These are phyloP conservation scores for Alternaria gaisen DNA, from an alignment of 2,329 filamentous ascomycete species.

Conservation along the genomic window DNA sequence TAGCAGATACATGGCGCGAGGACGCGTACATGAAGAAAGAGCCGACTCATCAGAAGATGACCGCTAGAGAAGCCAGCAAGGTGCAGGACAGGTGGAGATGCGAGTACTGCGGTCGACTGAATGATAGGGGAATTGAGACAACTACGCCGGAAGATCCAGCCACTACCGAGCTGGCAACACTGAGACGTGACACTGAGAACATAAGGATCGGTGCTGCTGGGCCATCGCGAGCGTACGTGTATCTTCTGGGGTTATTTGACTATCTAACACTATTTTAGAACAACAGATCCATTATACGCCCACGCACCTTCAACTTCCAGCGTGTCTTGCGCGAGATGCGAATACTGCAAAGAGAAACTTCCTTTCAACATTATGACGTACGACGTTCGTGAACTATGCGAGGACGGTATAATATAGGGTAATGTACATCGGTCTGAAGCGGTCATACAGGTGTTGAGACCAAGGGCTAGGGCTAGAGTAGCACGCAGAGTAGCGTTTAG, in stretches of 20 bases:
- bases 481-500: not conserved
- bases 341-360: not conserved
- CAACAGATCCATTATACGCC: not conserved
- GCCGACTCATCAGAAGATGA: not conserved
- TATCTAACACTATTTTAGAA: not conserved
- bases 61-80: not conserved
- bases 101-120: constrained; percentile 13
- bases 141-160: not conserved
- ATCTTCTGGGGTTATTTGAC: not conserved
- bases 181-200: not conserved
- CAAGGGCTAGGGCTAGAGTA: not conserved
- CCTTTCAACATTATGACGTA: not conserved
- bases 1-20: constrained; percentile 16
- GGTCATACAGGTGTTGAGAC: not conserved
- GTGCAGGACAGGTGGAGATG: constrained; percentile 15
- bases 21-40: constrained; percentile 14
- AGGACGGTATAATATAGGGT: constrained; percentile 5
- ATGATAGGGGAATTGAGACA: not conserved
- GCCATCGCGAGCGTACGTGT: not conserved
- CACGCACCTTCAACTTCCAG: not conserved
- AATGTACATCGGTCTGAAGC: not conserved
- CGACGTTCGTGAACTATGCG: not conserved
- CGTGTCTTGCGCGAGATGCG: not conserved
- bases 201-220: not conserved
- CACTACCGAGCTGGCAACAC: not conserved